Conservation (phyloP, 2,329 filamentous ascomycete species). For the Davidsoniella neocaledoniae region DNA sequence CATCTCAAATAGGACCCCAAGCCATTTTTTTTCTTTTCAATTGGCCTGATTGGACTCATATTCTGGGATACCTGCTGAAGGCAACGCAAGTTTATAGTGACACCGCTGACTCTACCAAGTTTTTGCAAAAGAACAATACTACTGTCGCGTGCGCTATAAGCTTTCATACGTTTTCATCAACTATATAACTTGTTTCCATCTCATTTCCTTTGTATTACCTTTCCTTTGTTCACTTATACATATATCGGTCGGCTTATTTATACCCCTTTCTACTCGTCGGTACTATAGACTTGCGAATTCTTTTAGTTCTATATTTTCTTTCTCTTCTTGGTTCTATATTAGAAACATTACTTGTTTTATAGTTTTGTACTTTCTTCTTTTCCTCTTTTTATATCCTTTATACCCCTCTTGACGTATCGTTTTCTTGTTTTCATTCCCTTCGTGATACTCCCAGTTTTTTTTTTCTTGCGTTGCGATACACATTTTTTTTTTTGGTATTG, state of each 20-base stretch:
- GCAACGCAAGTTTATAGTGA: not conserved
- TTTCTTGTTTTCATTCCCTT: not conserved
- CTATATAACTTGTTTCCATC: conserved; percentile 1
- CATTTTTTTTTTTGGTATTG: not conserved
- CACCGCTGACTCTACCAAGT: not conserved
- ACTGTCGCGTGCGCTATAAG: not conserved
- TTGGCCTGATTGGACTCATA: not conserved
- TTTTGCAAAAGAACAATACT: not conserved
- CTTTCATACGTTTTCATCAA: not conserved
- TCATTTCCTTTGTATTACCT: conserved; percentile 4
- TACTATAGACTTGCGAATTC: not conserved
- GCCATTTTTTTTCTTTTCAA: not conserved
- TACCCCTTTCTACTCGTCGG: too few species aligned
- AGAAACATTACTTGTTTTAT: not conserved
- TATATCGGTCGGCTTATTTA: not conserved
- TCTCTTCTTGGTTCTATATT: too few species aligned
- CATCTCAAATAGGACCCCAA: not conserved
- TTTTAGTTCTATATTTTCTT: not conserved
- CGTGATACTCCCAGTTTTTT: not conserved
- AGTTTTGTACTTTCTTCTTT: not conserved
- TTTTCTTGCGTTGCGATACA: not conserved
- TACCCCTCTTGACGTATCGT: not conserved
- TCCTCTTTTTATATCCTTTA: not conserved
- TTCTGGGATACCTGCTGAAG: not conserved
- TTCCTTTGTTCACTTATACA: not conserved